Conservation (phyloP, 192 early-diverging fungal species). For the Borealophlyctis nickersoniae region DNA sequence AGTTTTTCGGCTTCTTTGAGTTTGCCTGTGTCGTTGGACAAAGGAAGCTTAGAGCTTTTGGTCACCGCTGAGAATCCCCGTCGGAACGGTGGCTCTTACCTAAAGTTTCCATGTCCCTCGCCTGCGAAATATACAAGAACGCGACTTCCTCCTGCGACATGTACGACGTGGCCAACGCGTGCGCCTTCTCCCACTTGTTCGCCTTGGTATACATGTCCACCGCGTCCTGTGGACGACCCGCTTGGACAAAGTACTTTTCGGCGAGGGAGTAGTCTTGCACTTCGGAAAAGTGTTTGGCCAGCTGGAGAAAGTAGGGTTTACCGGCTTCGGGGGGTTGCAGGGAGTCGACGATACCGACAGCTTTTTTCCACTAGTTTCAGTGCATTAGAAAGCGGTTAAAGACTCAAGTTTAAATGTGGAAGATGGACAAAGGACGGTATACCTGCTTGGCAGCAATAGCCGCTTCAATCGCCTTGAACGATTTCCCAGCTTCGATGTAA, state of each 20-base stretch:
- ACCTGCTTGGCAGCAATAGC: slow-evolving; percentile 55
- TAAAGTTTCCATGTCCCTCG: slow-evolving; percentile 56
- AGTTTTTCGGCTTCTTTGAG: slow-evolving; percentile 63
- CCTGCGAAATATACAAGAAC: slow-evolving; percentile 56
- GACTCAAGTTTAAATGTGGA: not conserved
- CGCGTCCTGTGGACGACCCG: slow-evolving; percentile 55
- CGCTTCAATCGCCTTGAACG: slow-evolving; percentile 55
- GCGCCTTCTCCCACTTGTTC: slow-evolving; percentile 62
- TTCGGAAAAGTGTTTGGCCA: slow-evolving; percentile 54
- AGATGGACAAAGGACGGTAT: no score
- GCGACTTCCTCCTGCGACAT: slow-evolving; percentile 60
- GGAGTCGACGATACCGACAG: slow-evolving; percentile 57
- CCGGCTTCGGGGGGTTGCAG: slow-evolving; percentile 50
- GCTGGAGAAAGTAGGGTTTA: slow-evolving; percentile 46
- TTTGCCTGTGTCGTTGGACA: slow-evolving; percentile 40
- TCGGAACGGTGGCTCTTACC: slow-evolving; percentile 11
- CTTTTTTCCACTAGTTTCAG: slow-evolving; percentile 56
- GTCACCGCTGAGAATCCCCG: no score
- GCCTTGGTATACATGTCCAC: slow-evolving; percentile 64
- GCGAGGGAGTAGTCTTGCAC: slow-evolving; percentile 41
- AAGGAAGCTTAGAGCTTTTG: no score
- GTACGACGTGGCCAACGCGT: slow-evolving; percentile 54
- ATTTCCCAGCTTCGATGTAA: slow-evolving; percentile 61
- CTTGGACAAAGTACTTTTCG: slow-evolving; percentile 60
- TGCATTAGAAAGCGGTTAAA: no score